phyloP scores from a whole-genome alignment of 2,329 filamentous ascomycete species.

The Neoascochyta sp. region DNA sequence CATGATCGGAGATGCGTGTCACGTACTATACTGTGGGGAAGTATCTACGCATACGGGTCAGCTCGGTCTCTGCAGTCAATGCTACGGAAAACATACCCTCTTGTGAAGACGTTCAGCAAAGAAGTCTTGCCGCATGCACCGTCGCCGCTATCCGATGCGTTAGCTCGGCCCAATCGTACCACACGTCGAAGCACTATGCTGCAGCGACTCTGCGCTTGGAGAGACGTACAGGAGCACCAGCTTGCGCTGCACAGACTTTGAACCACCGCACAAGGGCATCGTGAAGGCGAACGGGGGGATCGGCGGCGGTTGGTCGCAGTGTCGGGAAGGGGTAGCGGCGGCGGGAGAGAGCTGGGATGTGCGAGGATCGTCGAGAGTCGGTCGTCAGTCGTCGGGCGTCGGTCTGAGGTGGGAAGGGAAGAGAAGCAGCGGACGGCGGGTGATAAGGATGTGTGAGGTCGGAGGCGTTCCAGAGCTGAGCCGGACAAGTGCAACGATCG shows the following conservation, averaged over 20 bases:
- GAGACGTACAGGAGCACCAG: slow-evolving; percentile 78
- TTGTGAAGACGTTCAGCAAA: slow-evolving; percentile 94
- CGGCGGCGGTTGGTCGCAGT: slow-evolving; percentile 19
- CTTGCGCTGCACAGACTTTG: slow-evolving; percentile 86
- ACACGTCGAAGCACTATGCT: too few relatives aligned
- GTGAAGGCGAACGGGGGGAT: slow-evolving; percentile 16
- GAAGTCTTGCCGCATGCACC: slow-evolving; percentile 98
- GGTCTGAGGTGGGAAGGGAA: slow-evolving; percentile 8
- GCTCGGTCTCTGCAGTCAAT: neutral
- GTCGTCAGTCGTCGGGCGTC: slow-evolving; percentile 9
- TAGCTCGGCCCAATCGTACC: slow-evolving; percentile 20
- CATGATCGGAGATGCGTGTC: slow-evolving; percentile 7
- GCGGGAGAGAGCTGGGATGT: too few relatives aligned
- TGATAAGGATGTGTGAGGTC: slow-evolving; percentile 13
- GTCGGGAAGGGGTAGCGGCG: too few relatives aligned
- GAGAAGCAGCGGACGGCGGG: slow-evolving; percentile 9
- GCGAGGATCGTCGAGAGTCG: too few relatives aligned
- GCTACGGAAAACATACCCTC: slow-evolving; percentile 64
- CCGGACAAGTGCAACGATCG: slow-evolving; percentile 14
- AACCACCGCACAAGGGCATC: slow-evolving; percentile 50
- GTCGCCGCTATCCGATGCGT: slow-evolving; percentile 64
- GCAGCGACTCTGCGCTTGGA: slow-evolving; percentile 15
- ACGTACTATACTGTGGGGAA: slow-evolving; percentile 92
- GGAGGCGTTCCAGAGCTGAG: slow-evolving; percentile 20
- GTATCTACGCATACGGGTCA: slow-evolving; percentile 57